phyloP scores from a whole-genome alignment of 331 rosid genomes.

The Rhamnella rubrinervis region DNA sequence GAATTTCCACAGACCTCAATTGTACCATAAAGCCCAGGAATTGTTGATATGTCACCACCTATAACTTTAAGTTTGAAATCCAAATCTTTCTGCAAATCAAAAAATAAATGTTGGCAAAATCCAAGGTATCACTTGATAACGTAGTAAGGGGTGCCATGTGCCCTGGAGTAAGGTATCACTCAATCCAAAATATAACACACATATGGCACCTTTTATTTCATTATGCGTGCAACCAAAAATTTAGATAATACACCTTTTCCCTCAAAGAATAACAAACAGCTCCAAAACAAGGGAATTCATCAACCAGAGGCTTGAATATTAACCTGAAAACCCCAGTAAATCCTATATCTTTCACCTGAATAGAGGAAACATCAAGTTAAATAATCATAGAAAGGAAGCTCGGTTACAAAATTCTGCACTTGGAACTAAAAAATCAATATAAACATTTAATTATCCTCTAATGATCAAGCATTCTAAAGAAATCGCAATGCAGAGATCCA shows the following conservation, averaged over 20 bases:
- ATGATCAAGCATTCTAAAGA: slow-evolving; percentile 5
- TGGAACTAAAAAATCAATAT: slow-evolving; percentile 15
- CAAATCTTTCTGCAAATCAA: slow-evolving; percentile 68
- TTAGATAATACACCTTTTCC: slow-evolving; percentile 61
- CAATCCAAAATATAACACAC: too few relatives aligned
- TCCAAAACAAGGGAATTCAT: slow-evolving; percentile 94
- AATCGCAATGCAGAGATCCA: slow-evolving; percentile 1
- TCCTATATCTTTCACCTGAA: slow-evolving; percentile 88
- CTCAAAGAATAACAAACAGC: slow-evolving; percentile 87
- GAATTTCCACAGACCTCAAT: slow-evolving; percentile 69
- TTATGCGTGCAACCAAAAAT: background rate
- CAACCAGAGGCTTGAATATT: slow-evolving; percentile 88
- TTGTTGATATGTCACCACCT: slow-evolving; percentile 87
- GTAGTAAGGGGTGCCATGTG: background rate
- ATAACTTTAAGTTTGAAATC: slow-evolving; percentile 86
- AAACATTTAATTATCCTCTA: slow-evolving; percentile 1
- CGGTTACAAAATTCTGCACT: background rate
- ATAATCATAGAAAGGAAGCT: slow-evolving; percentile 7
- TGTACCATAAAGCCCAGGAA: slow-evolving; percentile 78
- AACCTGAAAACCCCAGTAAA: slow-evolving; percentile 94
- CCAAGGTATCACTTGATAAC: background rate
- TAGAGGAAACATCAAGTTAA: slow-evolving; percentile 26
- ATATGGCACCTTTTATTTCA: background rate
- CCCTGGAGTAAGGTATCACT: too few relatives aligned
- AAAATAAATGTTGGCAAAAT: slow-evolving; percentile 16